Base-by-base conservation (phyloP, 1,139 yeast species). In the Kurtzmaniella quercitrusa region DNA sequence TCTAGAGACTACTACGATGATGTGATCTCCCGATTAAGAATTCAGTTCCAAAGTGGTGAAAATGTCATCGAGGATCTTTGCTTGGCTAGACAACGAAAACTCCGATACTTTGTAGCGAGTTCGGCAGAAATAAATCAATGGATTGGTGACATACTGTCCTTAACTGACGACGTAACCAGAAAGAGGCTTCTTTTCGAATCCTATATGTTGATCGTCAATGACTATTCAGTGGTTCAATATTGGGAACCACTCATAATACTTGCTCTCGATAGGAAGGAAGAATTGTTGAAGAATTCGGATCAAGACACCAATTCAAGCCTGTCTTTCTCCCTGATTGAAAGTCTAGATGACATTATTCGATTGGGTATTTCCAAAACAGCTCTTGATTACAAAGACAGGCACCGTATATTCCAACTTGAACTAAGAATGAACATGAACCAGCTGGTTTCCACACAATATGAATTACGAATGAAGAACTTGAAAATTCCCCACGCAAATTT, bases 401-500 rank as follows among this genome's bases (percentile, higher is more conserved):
- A 63, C 37, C 41, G 45, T 16, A 53, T 76, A 2, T 77, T 80
- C 77, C 49, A 57, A 12, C 48, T 55, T 7, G 50, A 61, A 3
- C 39, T 66, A 5, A 44, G 48, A 18, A 34, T 50, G 11, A 39
- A 52, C 8, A 44, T 43, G 33, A 48, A 44, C 12, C 52, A 47
- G 2, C 54, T 53, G 23, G 50, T 64, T 36, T 57, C 59, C 14
- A 46, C 46, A 21, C 46, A 61, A 16, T 50, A 57, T 40, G 55
- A 56, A 4, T 45, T 70, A 16, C 68, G 70, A 46, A 47, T 63
- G 27, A 57, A 64, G 34, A 55, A 80, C 25, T 57, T 80, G 3
- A 48, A 59, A 9, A 53, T 59, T 34, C 82, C 83, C 0, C 83
- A 77, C 52, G 48, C 51, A 2, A 50, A 58, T 5, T 46, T 80